Evolutionary conservation across 2,329 filamentous ascomycete species (phyloP).

Genomic region (Fusarium dlaminii): DNA sequence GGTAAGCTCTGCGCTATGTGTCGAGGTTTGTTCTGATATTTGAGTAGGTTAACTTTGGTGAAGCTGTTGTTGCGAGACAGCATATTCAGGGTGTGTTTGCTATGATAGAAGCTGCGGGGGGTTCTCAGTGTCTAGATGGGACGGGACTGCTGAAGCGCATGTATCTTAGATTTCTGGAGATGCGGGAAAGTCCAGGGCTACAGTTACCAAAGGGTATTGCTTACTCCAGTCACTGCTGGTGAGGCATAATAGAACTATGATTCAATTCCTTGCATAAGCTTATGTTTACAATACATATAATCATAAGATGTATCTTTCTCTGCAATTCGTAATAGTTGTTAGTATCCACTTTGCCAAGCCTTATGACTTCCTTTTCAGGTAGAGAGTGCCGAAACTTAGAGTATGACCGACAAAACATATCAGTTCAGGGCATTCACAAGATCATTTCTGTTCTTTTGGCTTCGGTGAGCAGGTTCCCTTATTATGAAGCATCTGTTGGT

Average conservation of each 20-base stretch:
- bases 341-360: not conserved
- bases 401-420: not conserved
- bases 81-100: not conserved
- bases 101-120: not conserved
- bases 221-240: not conserved
- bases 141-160: not conserved
- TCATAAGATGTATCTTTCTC: no score
- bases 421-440: not conserved
- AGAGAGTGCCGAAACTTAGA: accelerated
- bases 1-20: not conserved
- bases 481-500: not conserved
- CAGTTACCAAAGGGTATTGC: not conserved
- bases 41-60: not conserved
- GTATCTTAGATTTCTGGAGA: not conserved
- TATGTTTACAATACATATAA: not conserved
- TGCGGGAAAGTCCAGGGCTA: not conserved
- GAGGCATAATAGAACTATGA: no score
- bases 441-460: not conserved
- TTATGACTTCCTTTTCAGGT: not conserved
- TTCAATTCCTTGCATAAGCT: no score
- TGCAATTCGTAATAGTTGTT: accelerated
- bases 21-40: not conserved
- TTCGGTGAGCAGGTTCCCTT: not conserved
- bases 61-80: not conserved
- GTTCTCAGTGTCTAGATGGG: not conserved